A percentile compares a stretch with the other conserved stretches of the same genome.
phyloP scores from a whole-genome alignment of 108 stramenopile genomes.

The Cylindrotheca closterium region DNA sequence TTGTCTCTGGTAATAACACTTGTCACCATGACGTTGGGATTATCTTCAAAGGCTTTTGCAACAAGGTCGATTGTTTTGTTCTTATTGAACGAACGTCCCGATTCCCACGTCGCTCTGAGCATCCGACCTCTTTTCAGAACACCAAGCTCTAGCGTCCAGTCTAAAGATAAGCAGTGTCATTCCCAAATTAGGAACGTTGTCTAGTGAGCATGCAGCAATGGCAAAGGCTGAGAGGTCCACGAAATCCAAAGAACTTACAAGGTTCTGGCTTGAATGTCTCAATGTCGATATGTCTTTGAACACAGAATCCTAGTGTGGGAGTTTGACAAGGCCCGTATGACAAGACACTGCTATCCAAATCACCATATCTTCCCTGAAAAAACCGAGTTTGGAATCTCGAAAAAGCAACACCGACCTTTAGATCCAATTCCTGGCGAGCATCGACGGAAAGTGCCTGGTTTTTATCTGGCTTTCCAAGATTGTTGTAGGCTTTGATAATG shows the following conservation, averaged over 20 bases:
- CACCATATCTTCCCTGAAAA: conserved; percentile 90
- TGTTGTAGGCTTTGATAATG: conserved; percentile 83
- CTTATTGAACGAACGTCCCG: conserved; percentile 72
- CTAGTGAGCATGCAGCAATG: too few species aligned
- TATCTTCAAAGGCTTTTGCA: conserved; percentile 47
- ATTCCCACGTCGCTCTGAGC: conserved; percentile 68
- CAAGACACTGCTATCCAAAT: conserved; percentile 86
- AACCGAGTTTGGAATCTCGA: conserved; percentile 93
- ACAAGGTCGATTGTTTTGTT: conserved; percentile 60
- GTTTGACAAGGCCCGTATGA: conserved; percentile 97
- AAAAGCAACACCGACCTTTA: conserved; percentile 95
- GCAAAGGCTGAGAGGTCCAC: too few species aligned
- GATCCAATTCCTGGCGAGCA: conserved; percentile 95
- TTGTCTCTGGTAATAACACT: conserved; percentile 74
- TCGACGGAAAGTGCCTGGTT: conserved; percentile 89
- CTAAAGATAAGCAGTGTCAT: not conserved
- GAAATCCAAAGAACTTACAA: too few species aligned
- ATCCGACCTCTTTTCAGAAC: conserved; percentile 73
- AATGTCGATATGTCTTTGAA: conserved; percentile 91
- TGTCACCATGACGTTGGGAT: conserved; percentile 46
- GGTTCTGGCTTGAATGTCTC: conserved; percentile 93
- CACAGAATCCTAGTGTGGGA: conserved; percentile 96
- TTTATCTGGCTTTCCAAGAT: conserved; percentile 81
- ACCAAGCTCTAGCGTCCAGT: conserved; percentile 79
- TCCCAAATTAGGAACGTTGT: not conserved